Base-by-base conservation (phyloP, 2,329 filamentous ascomycete species). In the Aureobasidium musti region DNA sequence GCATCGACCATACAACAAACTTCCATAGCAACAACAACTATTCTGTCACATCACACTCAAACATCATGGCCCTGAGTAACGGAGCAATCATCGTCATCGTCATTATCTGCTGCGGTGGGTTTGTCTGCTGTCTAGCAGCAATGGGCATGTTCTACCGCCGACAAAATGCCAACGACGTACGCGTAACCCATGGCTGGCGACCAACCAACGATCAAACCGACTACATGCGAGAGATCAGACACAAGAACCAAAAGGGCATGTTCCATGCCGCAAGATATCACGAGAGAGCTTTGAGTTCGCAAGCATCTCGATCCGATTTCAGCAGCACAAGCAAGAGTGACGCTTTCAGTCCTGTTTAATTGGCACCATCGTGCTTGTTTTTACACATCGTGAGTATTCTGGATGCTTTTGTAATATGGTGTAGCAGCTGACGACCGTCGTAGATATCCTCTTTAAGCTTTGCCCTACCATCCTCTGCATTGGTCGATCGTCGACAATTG, bases 151-250 rank as follows among this genome's bases (percentile, higher is more conserved):
- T 64, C 19, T 64, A 54, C 14, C 35, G 49, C 26, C 23, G 49
- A 43, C 23, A 45, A 64, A 26, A 45, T 19, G 19, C 3, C 0
- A 37, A 54, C 19, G 13, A 63, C 8, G 30, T 5, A 13, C 33
- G 45, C 5, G 19, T 21, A 8, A 54, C 45, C 49, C 28, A 64
- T 21, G 61, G 61, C 61, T 64, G 61, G 61, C 47, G 49, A 53
- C 61, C 61, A 1, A 53, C 7, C 35, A 45, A 64, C 49, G 37
- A 33, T 17, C 61, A 64, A 26, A 21, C 10, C 47, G 61, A 64
- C n/a, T 64, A 64, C 37, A 64, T 64, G 61, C 35, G 61, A n/a
- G 61, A 64, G 11, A 49, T 64, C 19, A 53, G 61, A 33, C 35
- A 35, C 2, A 33, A 43, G 10, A 64, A 53, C 5, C 49, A 54